Evolutionary conservation across 331 rosid species (phyloP).

Genomic region (Acacia concinna): DNA sequence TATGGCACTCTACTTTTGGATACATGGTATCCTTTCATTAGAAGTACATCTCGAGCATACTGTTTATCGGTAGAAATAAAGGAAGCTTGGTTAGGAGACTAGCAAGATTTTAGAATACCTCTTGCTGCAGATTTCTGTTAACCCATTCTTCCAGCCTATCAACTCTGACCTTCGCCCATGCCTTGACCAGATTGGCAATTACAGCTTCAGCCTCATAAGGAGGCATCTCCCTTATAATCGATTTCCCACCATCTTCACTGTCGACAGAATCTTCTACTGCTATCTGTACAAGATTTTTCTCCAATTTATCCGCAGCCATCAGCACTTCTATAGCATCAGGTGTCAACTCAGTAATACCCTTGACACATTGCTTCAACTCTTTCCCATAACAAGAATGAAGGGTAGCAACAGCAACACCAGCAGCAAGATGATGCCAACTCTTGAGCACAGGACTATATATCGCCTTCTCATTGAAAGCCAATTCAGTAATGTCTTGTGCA

Average conservation of each 20-base stretch:
- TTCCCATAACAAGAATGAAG: slow-evolving; percentile 86
- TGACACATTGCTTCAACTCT: slow-evolving; percentile 76
- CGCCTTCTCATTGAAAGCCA: slow-evolving; percentile 75
- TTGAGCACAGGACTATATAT: slow-evolving; percentile 82
- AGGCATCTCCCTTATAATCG: slow-evolving; percentile 92
- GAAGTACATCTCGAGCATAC: neutral
- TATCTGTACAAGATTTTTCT: slow-evolving; percentile 95
- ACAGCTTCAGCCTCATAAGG: slow-evolving; percentile 95
- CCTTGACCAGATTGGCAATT: slow-evolving; percentile 76
- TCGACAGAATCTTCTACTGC: slow-evolving; percentile 96
- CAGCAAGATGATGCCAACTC: slow-evolving; percentile 92
- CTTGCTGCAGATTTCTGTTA: slow-evolving; percentile 80
- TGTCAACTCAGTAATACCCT: slow-evolving; percentile 72
- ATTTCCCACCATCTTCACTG: slow-evolving; percentile 98
- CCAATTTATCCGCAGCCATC: slow-evolving; percentile 92
- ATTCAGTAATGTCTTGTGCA: slow-evolving; percentile 75
- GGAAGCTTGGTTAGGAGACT: slow-evolving; percentile 14
- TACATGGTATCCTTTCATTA: neutral
- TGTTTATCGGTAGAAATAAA: neutral
- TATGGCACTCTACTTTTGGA: neutral
- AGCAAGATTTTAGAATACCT: slow-evolving; percentile 53
- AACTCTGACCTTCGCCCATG: slow-evolving; percentile 82
- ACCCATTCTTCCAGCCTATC: slow-evolving; percentile 91
- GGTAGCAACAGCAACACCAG: slow-evolving; percentile 98
- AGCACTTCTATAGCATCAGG: slow-evolving; percentile 90